Evolutionary conservation across 192 early-diverging fungal species (phyloP).

Genomic region (Endogone sp.): DNA sequence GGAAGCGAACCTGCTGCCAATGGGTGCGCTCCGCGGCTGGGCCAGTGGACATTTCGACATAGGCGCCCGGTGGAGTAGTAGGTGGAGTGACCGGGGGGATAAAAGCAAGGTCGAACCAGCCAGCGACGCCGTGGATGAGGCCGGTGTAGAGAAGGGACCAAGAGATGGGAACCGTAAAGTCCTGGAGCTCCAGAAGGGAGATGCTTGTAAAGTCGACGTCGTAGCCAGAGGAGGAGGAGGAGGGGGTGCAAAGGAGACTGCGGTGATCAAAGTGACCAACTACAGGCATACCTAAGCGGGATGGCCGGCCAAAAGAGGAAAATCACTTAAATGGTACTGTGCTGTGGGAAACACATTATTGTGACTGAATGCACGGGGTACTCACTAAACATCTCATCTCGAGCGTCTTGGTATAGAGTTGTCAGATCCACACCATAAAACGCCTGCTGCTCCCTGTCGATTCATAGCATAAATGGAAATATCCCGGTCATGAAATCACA

Average conservation of each 20-base stretch:
- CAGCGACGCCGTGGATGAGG: constrained; percentile 88
- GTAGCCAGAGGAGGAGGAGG: constrained; percentile 43
- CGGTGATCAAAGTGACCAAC: constrained; percentile 90
- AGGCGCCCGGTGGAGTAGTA: constrained; percentile 30
- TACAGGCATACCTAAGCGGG: constrained; percentile 71
- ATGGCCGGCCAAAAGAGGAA: neutral
- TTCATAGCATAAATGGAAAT: neutral
- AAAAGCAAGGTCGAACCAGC: constrained; percentile 95
- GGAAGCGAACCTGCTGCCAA: constrained; percentile 96
- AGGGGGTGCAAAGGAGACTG: constrained; percentile 66
- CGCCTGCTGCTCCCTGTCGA: constrained; percentile 66
- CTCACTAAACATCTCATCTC: constrained; percentile 84
- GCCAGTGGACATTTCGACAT: constrained; percentile 73
- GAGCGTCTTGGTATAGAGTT: constrained; percentile 75
- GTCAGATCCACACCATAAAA: constrained; percentile 95
- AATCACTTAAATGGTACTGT: constrained; percentile 6
- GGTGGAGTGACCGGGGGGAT: constrained; percentile 42
- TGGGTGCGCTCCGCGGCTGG: constrained; percentile 89
- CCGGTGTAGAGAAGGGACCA: constrained; percentile 86
- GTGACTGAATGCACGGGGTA: neutral
- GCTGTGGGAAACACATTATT: neutral
- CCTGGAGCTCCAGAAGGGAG: constrained; percentile 68
- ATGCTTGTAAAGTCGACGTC: constrained; percentile 85
- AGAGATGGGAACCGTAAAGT: constrained; percentile 80
- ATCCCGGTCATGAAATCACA: too few relatives aligned